These are phyloP conservation scores for Dipteronia dyeriana DNA, from an alignment of 345 rosid genomes.

Conservation along the genomic window DNA sequence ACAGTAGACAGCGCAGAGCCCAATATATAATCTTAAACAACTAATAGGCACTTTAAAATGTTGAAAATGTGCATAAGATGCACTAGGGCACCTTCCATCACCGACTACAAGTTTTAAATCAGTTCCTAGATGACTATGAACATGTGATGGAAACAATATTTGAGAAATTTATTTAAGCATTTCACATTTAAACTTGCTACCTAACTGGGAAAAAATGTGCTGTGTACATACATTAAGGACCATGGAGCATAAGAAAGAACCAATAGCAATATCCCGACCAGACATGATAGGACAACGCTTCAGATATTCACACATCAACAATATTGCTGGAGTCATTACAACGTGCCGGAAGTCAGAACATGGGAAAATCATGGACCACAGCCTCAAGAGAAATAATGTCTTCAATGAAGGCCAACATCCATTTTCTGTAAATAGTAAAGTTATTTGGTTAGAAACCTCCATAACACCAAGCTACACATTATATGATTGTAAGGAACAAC, in stretches of 20 bases:
- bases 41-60: background rate
- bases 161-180: background rate
- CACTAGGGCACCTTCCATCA: slow-evolving; percentile 5
- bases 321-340: slow-evolving; percentile 84
- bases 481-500: slow-evolving; percentile 1
- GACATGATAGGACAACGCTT: slow-evolving; percentile 81
- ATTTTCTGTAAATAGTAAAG: slow-evolving; percentile 48
- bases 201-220: slow-evolving; percentile 5
- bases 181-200: background rate
- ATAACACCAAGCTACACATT: slow-evolving; percentile 7
- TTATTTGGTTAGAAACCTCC: background rate
- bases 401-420: slow-evolving; percentile 91
- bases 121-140: background rate
- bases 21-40: background rate
- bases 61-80: background rate
- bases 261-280: slow-evolving; percentile 80
- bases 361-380: slow-evolving; percentile 94
- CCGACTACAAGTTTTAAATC: slow-evolving; percentile 4
- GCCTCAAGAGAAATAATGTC: slow-evolving; percentile 78
- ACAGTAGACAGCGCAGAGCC: background rate
- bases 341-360: slow-evolving; percentile 94
- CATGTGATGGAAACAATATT: background rate
- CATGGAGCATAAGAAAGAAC: slow-evolving; percentile 86
- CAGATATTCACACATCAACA: slow-evolving; percentile 93
- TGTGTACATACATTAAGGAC: slow-evolving; percentile 62